Conservation (phyloP, 2,329 filamentous ascomycete genomes). For the Fusarium duplospermum region DNA sequence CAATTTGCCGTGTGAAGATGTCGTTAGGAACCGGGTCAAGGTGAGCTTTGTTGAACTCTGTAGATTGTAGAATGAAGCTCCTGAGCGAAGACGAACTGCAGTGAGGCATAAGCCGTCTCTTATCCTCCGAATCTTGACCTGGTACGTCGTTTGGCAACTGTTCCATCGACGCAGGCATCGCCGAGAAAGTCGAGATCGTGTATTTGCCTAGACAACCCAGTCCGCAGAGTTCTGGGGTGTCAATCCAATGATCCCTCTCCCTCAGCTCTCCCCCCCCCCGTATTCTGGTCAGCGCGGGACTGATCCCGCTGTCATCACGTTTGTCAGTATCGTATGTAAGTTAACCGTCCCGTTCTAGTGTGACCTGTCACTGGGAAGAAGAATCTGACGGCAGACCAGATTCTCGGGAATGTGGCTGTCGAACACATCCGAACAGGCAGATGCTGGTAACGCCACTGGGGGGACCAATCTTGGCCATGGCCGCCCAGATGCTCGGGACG, state of each 20-base stretch:
- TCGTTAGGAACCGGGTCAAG: not conserved
- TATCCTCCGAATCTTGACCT: slow-evolving; percentile 12
- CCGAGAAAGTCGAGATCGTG: slow-evolving; percentile 13
- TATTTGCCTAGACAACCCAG: slow-evolving; percentile 13
- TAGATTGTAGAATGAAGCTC: not conserved
- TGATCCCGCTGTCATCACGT: slow-evolving; percentile 27
- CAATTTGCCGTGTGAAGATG: not conserved
- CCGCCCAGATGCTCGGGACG: slow-evolving; percentile 12
- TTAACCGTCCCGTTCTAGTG: not conserved
- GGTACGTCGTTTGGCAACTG: slow-evolving; percentile 6
- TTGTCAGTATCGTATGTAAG: slow-evolving; percentile 24
- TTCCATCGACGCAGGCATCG: slow-evolving; percentile 1
- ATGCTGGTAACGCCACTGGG: slow-evolving; percentile 17
- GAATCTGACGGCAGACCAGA: slow-evolving; percentile 39
- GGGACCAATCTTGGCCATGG: slow-evolving; percentile 19
- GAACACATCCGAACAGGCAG: slow-evolving; percentile 29
- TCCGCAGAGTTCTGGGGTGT: slow-evolving; percentile 8
- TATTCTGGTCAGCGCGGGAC: slow-evolving; percentile 37
- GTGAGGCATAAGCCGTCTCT: not conserved
- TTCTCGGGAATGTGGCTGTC: slow-evolving; percentile 34
- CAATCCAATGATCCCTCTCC: slow-evolving; percentile 15
- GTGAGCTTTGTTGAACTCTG: not conserved
- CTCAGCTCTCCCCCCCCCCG: slow-evolving; percentile 1
- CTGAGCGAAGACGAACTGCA: not conserved
- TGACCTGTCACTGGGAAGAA: slow-evolving; percentile 33